Base-by-base conservation (phyloP, 371 early-diverging fungal genomes). In the Mortierella sp. region DNA sequence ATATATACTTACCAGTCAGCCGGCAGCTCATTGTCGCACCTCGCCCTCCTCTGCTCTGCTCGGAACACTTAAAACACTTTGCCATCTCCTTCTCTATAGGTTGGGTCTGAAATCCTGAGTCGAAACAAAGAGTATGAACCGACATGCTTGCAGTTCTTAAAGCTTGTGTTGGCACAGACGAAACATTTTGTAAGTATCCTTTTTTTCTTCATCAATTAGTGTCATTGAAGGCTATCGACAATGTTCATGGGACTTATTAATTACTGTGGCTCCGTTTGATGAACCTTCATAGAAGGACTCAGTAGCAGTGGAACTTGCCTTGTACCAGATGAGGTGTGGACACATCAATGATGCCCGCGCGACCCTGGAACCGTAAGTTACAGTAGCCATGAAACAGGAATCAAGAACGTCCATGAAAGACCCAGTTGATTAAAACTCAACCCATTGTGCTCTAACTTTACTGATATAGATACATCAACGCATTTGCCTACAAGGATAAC, bases 361-460 rank as follows among this genome's bases (percentile, higher is more conserved):
- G 1, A 80, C 87, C 4, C 56, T 86, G 65, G 83, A 77, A 56
- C 76, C 80, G 85, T 85, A 79, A 74, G 85, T 85, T 5, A 29
- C 27, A 12, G 24, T 24, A 58, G 7, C 11, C 41, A 8, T 54
- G 11, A 32, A 8, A 11, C 24, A 10, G n/a, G 16, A 3, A 4
- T 8, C 35, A 32, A 18, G 41, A 44, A 14, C 16, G 35, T 35
- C 24, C 46, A 38, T 63, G 24, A n/a, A 1, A 11, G 38, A 1
- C 24, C 4, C 4, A 48, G 38, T 60, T 46, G 29, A 60, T 32
- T 27, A n/a, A 46, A 58, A 56, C 14, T 21, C 41, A 41, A 6
- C 1, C 35, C 16, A 51, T 41, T 4, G 35, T 58, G 38, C 29
- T 18, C 35, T 29, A 14, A 41, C 12, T 72, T 41, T 35, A 48